Conservation (phyloP, 192 early-diverging fungal species). For the Coemansia asiatica region DNA sequence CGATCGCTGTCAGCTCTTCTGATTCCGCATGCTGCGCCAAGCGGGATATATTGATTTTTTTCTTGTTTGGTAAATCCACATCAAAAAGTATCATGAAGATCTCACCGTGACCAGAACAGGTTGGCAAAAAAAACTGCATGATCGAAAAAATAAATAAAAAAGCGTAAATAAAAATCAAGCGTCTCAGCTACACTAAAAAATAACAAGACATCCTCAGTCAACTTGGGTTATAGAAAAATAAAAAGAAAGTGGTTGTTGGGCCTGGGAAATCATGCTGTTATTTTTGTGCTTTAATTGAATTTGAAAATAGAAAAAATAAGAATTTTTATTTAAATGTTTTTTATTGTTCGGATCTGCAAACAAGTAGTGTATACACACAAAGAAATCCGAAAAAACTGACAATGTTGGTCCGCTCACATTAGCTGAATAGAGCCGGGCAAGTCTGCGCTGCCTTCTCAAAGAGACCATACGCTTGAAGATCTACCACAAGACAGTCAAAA, state of each 20-base stretch:
- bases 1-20: too few species aligned
- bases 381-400: background rate
- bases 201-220: background rate
- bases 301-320: background rate
- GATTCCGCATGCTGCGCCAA: background rate
- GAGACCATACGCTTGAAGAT: slow-evolving; percentile 47
- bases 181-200: background rate
- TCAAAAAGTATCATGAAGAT: background rate
- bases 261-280: background rate
- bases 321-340: slow-evolving; percentile 3
- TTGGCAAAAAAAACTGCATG: background rate
- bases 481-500: slow-evolving; percentile 20
- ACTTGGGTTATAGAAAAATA: background rate
- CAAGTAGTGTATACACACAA: background rate
- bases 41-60: background rate
- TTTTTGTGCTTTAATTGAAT: background rate
- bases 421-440: slow-evolving; percentile 38
- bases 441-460: slow-evolving; percentile 41
- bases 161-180: background rate
- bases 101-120: background rate
- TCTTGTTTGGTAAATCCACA: background rate
- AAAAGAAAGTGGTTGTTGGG: slow-evolving; percentile 5
- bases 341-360: background rate
- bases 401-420: background rate
- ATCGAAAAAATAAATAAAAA: background rate